Percentiles rank a stretch among this genome's conserved stretches.
Conservation (phyloP, 345 rosid genomes). For the Jatropha curcas region DNA sequence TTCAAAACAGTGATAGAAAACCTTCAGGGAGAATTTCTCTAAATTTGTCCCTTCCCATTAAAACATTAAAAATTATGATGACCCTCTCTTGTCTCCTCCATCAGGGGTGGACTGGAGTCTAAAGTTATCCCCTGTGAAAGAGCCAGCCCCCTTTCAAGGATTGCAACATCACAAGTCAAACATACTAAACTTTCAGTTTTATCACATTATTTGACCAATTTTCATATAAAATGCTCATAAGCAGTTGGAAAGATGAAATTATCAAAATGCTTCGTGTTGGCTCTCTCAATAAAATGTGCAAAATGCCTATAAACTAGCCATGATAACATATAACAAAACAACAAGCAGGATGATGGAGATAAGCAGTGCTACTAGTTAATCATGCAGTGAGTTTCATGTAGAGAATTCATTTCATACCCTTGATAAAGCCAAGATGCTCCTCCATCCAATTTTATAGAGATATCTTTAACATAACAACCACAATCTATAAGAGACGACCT, state of each 20-base stretch:
- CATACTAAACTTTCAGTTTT: too few relatives aligned
- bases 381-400: background rate
- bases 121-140: background rate
- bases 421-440: constrained; percentile 99
- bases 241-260: background rate
- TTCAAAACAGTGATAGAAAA: constrained; percentile 6
- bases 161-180: background rate
- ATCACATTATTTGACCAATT: too few relatives aligned
- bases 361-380: background rate
- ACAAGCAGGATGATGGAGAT: background rate
- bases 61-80: background rate
- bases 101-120: background rate
- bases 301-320: constrained; percentile 1
- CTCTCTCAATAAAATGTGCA: background rate
- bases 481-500: constrained; percentile 66
- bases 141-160: background rate
- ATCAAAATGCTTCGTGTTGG: background rate
- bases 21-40: background rate
- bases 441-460: constrained; percentile 74
- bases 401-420: constrained; percentile 61
- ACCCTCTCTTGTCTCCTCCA: background rate
- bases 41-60: background rate
- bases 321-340: background rate
- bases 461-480: constrained; percentile 79
- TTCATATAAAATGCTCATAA: background rate